These are phyloP conservation scores for Citrullus mucosospermus DNA, from an alignment of 306 rosid genomes.

Conservation along the genomic window DNA sequence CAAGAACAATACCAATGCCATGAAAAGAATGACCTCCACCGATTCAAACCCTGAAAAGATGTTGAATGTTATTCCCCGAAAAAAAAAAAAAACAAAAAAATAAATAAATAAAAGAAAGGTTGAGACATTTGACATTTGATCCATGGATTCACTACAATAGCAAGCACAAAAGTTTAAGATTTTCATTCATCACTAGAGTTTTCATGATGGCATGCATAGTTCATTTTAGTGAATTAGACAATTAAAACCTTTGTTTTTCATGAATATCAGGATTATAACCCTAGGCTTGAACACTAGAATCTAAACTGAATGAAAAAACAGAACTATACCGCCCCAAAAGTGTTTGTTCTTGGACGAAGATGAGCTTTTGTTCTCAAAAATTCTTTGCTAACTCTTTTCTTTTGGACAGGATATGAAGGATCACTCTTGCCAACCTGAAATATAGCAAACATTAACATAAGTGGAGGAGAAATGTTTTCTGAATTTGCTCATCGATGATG, in stretches of 20 bases:
- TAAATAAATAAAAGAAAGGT: not conserved
- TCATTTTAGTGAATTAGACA: not conserved
- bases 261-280: not conserved
- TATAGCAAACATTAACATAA: not conserved
- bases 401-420: constrained; percentile 87
- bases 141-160: not conserved
- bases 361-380: constrained; percentile 93
- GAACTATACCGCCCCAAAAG: constrained; percentile 86
- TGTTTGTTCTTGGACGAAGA: constrained; percentile 90
- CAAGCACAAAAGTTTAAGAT: not conserved
- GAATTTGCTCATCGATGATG: not conserved
- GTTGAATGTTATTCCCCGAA: too few species aligned
- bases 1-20: too few species aligned
- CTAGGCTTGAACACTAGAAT: not conserved
- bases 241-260: not conserved
- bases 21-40: too few species aligned
- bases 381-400: constrained; percentile 84
- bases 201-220: not conserved
- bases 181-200: not conserved
- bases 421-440: constrained; percentile 80
- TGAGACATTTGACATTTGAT: not conserved
- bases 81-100: too few species aligned
- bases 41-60: too few species aligned
- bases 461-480: not conserved
- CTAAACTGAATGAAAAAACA: constrained; percentile 7